A percentile compares a stretch with the other conserved stretches of the same genome.
Conservation (phyloP, 768 basidiomycete species). For the Lepiota subincarnata region DNA sequence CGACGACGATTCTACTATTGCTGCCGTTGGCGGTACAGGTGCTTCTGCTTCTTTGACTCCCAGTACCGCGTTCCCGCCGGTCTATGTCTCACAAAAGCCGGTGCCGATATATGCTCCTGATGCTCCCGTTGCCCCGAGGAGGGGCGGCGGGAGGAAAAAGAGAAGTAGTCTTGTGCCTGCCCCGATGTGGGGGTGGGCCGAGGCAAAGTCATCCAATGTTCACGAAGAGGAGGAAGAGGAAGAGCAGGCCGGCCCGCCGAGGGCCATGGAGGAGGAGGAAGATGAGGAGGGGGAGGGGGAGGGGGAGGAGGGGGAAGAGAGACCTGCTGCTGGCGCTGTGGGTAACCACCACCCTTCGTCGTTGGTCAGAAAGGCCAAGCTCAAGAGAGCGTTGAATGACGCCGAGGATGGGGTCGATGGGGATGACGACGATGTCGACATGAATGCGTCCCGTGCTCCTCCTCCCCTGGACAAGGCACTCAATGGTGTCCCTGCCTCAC, state of each 20-base stretch:
- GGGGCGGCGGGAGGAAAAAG: conserved; percentile 38
- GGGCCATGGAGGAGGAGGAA: conserved; percentile 59
- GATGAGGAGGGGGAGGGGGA: conserved; percentile 34
- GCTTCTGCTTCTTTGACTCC: conserved; percentile 6
- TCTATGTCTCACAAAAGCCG: conserved; percentile 8
- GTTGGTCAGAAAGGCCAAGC: conserved; percentile 17
- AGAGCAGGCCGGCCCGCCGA: conserved; percentile 50
- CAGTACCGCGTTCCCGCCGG: conserved; percentile 19
- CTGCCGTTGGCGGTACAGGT: too few relatives aligned
- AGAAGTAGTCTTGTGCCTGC: conserved; percentile 71
- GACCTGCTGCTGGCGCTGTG: not conserved
- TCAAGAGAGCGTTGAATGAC: conserved; percentile 1
- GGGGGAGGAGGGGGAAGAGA: conserved; percentile 8
- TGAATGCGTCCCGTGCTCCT: conserved; percentile 10
- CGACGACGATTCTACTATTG: conserved; percentile 23
- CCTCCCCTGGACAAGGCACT: not conserved
- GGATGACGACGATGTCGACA: conserved; percentile 17
- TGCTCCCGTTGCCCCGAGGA: conserved; percentile 4
- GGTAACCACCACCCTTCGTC: not conserved
- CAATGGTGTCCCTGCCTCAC: not conserved
- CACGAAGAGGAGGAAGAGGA: conserved; percentile 49
- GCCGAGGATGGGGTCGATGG: conserved; percentile 2
- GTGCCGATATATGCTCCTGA: too few relatives aligned
- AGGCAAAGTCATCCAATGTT: conserved; percentile 31
- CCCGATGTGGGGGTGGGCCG: conserved; percentile 87